Conservation (phyloP, 106 monocot genomes). For the Hemerocallis citrina region DNA sequence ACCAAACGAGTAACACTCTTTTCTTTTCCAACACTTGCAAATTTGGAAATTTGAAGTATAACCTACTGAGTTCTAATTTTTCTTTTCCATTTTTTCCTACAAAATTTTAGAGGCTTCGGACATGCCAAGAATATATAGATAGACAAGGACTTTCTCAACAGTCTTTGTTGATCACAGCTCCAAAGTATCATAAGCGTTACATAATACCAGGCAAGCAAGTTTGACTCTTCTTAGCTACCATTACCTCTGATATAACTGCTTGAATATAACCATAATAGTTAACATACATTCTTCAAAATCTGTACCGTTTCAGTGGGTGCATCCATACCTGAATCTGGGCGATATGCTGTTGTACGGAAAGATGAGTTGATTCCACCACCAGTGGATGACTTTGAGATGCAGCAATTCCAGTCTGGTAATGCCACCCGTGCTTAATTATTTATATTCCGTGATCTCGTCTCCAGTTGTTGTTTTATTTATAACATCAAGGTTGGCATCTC, state of each 20-base stretch:
- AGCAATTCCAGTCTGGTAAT: slow-evolving; percentile 39
- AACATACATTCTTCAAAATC: neutral
- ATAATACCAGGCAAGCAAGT: slow-evolving; percentile 63
- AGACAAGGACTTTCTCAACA: slow-evolving; percentile 66
- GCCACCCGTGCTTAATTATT: neutral
- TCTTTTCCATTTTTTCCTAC: too few species aligned
- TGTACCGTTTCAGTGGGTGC: slow-evolving; percentile 31
- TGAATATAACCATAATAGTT: neutral
- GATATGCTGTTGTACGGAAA: slow-evolving; percentile 29
- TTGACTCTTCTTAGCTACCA: neutral
- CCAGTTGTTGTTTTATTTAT: neutral
- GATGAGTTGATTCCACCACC: slow-evolving; percentile 3
- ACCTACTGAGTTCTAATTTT: too few species aligned
- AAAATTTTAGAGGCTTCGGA: slow-evolving; percentile 49
- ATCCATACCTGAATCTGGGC: slow-evolving; percentile 46
- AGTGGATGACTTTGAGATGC: slow-evolving; percentile 17
- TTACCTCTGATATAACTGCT: neutral
- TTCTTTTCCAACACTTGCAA: too few species aligned
- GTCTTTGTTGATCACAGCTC: slow-evolving; percentile 44
- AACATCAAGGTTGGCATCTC: neutral
- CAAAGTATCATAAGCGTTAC: slow-evolving; percentile 85
- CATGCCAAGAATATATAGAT: slow-evolving; percentile 56
- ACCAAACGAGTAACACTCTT: too few species aligned
- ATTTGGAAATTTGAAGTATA: too few species aligned
- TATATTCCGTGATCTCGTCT: neutral